Percentiles rank a stretch among this genome's conserved stretches.
These are phyloP conservation scores for Singerocomus inundabilis DNA, from an alignment of 1,284 basidiomycete genomes.

Conservation along the genomic window DNA sequence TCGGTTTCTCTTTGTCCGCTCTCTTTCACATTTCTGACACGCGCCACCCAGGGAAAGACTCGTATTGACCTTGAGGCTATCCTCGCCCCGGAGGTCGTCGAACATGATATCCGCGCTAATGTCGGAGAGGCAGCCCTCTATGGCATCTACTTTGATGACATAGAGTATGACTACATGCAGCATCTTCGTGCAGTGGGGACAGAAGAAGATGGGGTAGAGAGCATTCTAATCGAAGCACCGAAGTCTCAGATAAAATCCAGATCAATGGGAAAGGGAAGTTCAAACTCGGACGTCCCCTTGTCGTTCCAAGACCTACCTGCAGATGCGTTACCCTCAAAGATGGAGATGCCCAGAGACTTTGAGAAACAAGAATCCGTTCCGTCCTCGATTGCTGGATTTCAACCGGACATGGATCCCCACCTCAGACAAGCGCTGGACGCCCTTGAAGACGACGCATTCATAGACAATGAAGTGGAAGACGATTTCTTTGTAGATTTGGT, in stretches of 20 bases:
- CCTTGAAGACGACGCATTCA: slow-evolving; percentile 93
- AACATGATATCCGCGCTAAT: slow-evolving; percentile 46
- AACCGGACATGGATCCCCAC: slow-evolving; percentile 97
- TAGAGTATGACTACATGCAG: slow-evolving; percentile 99
- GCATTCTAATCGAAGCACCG: slow-evolving; percentile 73
- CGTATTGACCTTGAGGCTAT: slow-evolving; percentile 69
- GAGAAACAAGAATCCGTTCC: slow-evolving; percentile 77
- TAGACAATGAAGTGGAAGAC: slow-evolving; percentile 71
- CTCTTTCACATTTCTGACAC: slow-evolving; percentile 6
- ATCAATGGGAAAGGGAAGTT: slow-evolving; percentile 36
- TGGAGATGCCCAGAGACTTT: slow-evolving; percentile 74
- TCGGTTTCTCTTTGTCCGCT: slow-evolving; percentile 25
- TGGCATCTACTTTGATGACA: slow-evolving; percentile 95
- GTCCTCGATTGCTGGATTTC: slow-evolving; percentile 83
- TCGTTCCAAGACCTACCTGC: slow-evolving; percentile 57
- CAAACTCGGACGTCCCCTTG: slow-evolving; percentile 32
- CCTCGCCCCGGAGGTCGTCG: slow-evolving; percentile 60
- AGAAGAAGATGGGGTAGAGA: slow-evolving; percentile 75
- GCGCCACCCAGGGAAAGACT: slow-evolving; percentile 63
- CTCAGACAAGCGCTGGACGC: slow-evolving; percentile 93
- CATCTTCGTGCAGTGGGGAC: slow-evolving; percentile 81
- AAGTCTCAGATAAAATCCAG: slow-evolving; percentile 36
- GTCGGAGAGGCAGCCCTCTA: slow-evolving; percentile 89
- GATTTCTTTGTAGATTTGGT: slow-evolving; percentile 77
- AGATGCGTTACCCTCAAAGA: slow-evolving; percentile 70